Percentiles rank a stretch among this genome's conserved stretches.
Evolutionary conservation across 1,284 basidiomycete species (phyloP).

Genomic region (Marasmius tenuissimus): DNA sequence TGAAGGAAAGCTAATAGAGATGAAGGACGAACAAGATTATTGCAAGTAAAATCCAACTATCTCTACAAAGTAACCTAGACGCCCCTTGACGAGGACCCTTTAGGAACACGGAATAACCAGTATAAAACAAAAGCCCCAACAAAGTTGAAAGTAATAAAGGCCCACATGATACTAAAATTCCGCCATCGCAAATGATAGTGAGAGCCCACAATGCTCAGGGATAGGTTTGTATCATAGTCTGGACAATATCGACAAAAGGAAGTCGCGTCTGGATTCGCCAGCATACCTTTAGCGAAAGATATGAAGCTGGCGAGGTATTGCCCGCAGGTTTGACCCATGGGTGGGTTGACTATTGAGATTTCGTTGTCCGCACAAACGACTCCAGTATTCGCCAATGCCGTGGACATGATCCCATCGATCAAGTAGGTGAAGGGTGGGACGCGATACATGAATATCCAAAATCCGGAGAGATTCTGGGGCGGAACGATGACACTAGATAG

Average conservation of each 20-base stretch:
- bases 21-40: too few relatives aligned
- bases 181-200: slow-evolving; percentile 58
- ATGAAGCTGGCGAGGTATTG: slow-evolving; percentile 63
- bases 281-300: slow-evolving; percentile 56
- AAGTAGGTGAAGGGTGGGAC: slow-evolving; percentile 77
- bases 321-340: slow-evolving; percentile 60
- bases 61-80: not conserved
- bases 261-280: slow-evolving; percentile 59
- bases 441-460: slow-evolving; percentile 65
- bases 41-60: too few relatives aligned
- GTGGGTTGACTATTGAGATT: slow-evolving; percentile 51
- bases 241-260: slow-evolving; percentile 58
- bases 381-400: slow-evolving; percentile 19
- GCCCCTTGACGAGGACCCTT: slow-evolving; percentile 11
- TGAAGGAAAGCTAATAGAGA: too few relatives aligned
- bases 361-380: slow-evolving; percentile 38
- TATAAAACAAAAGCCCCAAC: slow-evolving; percentile 16
- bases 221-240: slow-evolving; percentile 51
- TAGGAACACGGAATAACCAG: slow-evolving; percentile 18
- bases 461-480: slow-evolving; percentile 57
- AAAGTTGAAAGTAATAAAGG: slow-evolving; percentile 44
- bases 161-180: slow-evolving; percentile 63
- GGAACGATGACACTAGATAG: slow-evolving; percentile 48
- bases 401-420: slow-evolving; percentile 41
- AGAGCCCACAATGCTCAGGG: slow-evolving; percentile 35